Evolutionary conservation across 371 early-diverging fungal genomes (phyloP).

Genomic region (Chytridiales sp.): DNA sequence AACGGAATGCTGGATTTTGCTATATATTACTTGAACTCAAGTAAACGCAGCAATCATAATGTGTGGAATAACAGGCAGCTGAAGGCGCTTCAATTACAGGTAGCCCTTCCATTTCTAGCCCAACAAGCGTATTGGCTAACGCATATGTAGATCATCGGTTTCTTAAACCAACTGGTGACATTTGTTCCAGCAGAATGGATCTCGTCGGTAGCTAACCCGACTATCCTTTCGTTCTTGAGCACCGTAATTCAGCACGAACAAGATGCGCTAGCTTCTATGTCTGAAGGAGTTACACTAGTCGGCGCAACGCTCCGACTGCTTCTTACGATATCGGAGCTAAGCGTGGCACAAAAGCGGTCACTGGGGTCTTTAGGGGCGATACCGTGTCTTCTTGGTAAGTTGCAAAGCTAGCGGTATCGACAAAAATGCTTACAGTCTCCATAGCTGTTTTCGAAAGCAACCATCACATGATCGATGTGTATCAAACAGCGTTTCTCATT

Average conservation of each 20-base stretch:
- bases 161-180: slow-evolving; percentile 29
- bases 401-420: background rate
- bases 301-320: slow-evolving; percentile 25
- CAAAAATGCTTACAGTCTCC: background rate
- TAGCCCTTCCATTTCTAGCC: background rate
- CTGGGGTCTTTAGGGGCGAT: slow-evolving; percentile 33
- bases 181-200: slow-evolving; percentile 19
- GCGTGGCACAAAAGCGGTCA: slow-evolving; percentile 22
- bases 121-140: background rate
- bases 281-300: no score
- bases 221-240: slow-evolving; percentile 11
- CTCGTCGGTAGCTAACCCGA: slow-evolving; percentile 13
- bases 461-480: slow-evolving; percentile 14
- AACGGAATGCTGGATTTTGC: slow-evolving; percentile 32
- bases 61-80: slow-evolving; percentile 33
- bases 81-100: slow-evolving; percentile 34
- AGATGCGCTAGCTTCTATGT: no score
- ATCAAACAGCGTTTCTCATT: slow-evolving; percentile 32
- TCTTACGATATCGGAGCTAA: slow-evolving; percentile 31
- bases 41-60: slow-evolving; percentile 9
- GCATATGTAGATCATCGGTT: slow-evolving; percentile 16
- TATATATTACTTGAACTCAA: slow-evolving; percentile 23
- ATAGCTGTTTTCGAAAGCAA: slow-evolving; percentile 14
- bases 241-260: no score
- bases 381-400: slow-evolving; percentile 27